Evolutionary conservation across 345 rosid species (phyloP).

Genomic region (Angophora floribunda): DNA sequence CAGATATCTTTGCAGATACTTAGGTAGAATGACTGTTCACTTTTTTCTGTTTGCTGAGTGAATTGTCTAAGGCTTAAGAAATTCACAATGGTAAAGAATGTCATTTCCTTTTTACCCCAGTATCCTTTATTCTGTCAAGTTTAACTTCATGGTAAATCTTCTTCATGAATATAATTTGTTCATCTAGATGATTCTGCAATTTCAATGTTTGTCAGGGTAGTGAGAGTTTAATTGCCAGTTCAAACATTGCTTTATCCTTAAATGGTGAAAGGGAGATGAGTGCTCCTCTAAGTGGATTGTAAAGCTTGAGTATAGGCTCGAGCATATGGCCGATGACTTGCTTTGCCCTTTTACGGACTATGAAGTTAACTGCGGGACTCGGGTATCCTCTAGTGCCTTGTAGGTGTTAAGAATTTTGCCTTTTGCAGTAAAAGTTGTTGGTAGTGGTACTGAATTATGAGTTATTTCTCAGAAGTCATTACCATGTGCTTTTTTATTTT

Average conservation of each 20-base stretch:
- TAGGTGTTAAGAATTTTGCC: not conserved
- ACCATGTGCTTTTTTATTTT: not conserved
- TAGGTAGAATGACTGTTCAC: not conserved
- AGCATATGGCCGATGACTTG: not conserved
- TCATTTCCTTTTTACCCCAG: not conserved
- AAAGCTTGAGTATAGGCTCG: not conserved
- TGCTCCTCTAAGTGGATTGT: not conserved
- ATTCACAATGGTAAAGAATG: not conserved
- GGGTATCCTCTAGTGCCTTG: not conserved
- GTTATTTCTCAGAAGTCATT: not conserved
- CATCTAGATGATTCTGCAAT: not conserved
- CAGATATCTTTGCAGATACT: not conserved
- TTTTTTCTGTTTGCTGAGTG: not conserved
- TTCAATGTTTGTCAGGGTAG: not conserved
- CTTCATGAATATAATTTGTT: not conserved
- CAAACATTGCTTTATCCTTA: not conserved
- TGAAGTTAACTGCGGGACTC: not conserved
- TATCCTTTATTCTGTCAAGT: not conserved
- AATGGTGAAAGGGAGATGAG: not conserved
- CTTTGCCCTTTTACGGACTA: not conserved
- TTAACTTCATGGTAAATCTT: not conserved
- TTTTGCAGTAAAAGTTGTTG: not conserved
- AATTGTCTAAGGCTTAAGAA: not conserved
- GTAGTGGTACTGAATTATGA: not conserved
- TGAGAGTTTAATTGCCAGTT: not conserved